These are phyloP conservation scores for Pseudogymnoascus verrucosus DNA, from an alignment of 2,329 filamentous ascomycete genomes.

Conservation along the genomic window DNA sequence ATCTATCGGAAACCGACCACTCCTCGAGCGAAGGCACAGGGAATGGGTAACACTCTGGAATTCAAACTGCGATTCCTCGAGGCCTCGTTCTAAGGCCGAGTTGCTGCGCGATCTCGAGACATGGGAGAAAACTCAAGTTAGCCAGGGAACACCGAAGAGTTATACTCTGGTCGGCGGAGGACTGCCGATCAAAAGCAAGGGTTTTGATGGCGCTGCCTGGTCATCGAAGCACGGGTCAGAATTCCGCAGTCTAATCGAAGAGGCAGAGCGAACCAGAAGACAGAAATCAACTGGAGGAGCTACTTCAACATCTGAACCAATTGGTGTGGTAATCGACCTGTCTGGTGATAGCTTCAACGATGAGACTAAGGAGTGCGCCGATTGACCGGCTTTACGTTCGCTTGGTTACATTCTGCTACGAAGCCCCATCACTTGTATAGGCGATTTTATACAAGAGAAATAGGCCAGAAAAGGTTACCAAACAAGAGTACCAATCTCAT, in stretches of 20 bases:
- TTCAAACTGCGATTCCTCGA: constrained; percentile 82
- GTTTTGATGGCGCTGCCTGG: constrained; percentile 78
- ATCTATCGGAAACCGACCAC: constrained; percentile 54
- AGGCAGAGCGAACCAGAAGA: constrained; percentile 49
- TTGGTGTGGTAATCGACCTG: background rate
- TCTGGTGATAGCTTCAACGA: background rate
- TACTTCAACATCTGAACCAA: background rate
- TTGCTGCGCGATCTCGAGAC: constrained; percentile 70
- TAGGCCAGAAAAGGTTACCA: background rate
- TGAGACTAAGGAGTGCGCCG: background rate
- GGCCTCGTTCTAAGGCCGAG: constrained; percentile 61
- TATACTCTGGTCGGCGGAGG: constrained; percentile 29
- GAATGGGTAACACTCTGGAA: constrained; percentile 98
- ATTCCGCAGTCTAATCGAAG: constrained; percentile 73
- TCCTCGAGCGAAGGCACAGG: constrained; percentile 72
- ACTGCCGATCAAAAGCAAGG: constrained; percentile 67
- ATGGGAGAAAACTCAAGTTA: constrained; percentile 81
- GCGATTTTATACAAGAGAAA: background rate
- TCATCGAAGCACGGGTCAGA: constrained; percentile 62
- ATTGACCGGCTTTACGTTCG: background rate
- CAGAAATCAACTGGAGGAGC: constrained; percentile 26
- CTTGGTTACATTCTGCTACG: background rate
- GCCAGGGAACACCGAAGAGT: constrained; percentile 39
- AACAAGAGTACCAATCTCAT: background rate
- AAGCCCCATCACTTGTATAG: background rate